Base-by-base conservation (phyloP, 1,139 yeast species). In the Yamadazyma siamensis region DNA sequence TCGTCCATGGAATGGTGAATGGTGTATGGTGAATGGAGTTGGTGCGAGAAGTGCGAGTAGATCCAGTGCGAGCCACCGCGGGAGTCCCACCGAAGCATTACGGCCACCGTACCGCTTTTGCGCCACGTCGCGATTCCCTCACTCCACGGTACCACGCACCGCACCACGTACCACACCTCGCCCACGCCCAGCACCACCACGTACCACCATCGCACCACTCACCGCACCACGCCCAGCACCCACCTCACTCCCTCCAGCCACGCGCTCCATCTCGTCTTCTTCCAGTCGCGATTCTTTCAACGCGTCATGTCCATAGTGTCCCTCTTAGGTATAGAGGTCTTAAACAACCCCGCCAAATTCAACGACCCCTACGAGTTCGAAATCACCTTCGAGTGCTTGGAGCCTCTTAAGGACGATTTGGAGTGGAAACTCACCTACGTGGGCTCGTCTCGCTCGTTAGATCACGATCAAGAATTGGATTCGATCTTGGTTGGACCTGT, bases 391-490 rank as follows among this genome's bases (percentile, higher is more conserved):
- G 98, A 91, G 57, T 91, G 98, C 55, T 67, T 91, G 31, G 98
- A 91, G 56, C 89, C 95, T 1, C 66, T 91, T 43, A 85, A 84
- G 52, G 94, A 89, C 52, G 97, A 91, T 55, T 68, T 91, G 39
- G 98, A 94, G 56, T 91, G 98, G 98, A 91, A 91, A 56, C 66
- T 91, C 41, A 91, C 96, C 4, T 91, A 91, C 48, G 98, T 91
- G 29, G 98, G 99, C 2, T 85, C 95, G 6, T 88, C 96, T 1
- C 74, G 94, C 32, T 87, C 96, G 21, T 56, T 87, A 36, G 96
- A 91, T 46, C 96, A 91, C 48, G 99, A 91, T 57, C 98, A 94
- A 59, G 97, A 89, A 53, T 66, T 91, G 34, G 99, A 91, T 52
- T 87, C 96, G 2, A 80, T 94, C 27, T 65, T 94, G 15, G 99